Conservation (phyloP, 2,329 filamentous ascomycete species). For the Venturia oleaginea region DNA sequence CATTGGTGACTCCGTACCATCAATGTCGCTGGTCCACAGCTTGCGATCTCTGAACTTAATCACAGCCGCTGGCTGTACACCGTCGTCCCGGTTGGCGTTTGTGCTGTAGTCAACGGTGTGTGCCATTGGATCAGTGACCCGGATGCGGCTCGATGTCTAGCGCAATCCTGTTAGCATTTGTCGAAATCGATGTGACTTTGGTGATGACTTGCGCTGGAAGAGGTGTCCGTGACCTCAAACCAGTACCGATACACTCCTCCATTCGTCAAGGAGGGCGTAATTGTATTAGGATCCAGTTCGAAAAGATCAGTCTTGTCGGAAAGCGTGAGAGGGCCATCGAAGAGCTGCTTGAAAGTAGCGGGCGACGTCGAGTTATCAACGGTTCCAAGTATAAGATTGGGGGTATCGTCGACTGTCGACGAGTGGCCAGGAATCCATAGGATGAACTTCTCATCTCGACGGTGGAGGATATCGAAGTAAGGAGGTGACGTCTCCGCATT, state of each 20-base stretch:
- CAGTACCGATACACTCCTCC: background rate
- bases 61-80: background rate
- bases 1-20: background rate
- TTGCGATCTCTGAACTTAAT: background rate
- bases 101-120: constrained; percentile 1
- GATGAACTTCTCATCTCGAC: background rate
- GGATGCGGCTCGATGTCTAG: background rate
- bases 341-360: background rate
- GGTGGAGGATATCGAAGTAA: background rate
- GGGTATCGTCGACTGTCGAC: background rate
- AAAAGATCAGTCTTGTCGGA: background rate
- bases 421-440: background rate
- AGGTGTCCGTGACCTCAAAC: background rate
- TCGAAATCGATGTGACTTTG: too few species aligned
- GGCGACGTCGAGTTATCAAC: background rate
- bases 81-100: background rate
- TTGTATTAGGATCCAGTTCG: background rate
- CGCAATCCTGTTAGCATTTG: too few species aligned
- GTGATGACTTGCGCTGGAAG: too few species aligned
- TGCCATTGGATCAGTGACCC: background rate
- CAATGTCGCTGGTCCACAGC: background rate
- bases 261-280: background rate
- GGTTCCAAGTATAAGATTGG: background rate
- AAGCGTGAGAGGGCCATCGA: constrained; percentile 13
- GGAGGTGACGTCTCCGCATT: background rate